Percentiles rank a stretch among this genome's conserved stretches.
phyloP scores from a whole-genome alignment of 345 rosid species.

The Angophora floribunda region DNA sequence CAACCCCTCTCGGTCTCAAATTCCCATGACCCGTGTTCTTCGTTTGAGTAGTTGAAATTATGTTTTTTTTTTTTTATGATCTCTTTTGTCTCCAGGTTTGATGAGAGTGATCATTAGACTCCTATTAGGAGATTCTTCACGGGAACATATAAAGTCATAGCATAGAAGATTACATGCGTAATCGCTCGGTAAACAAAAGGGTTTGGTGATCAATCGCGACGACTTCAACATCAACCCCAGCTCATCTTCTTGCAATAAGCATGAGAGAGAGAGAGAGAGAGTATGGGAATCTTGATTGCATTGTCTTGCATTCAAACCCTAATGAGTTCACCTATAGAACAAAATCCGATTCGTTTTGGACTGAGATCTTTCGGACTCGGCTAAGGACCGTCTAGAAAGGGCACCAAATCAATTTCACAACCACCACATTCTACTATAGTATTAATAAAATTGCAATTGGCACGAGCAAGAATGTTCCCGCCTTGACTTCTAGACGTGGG shows the following conservation, averaged over 20 bases:
- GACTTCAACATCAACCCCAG: neutral
- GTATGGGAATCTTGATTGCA: neutral
- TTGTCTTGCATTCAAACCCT: neutral
- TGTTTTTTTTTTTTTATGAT: neutral
- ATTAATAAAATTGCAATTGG: neutral
- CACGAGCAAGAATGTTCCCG: neutral
- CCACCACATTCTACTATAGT: neutral
- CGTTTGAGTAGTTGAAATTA: neutral
- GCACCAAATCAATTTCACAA: neutral
- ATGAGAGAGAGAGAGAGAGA: neutral
- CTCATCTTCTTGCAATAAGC: neutral
- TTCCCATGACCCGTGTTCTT: neutral
- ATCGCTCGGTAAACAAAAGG: neutral
- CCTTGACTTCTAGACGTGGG: neutral
- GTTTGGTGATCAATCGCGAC: neutral
- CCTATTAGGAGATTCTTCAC: neutral
- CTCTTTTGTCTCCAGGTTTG: neutral
- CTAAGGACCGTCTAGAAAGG: neutral
- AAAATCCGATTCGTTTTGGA: neutral
- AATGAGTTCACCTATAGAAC: neutral
- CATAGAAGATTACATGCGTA: neutral
- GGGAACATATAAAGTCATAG: neutral
- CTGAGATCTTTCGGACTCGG: neutral
- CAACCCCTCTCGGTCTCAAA: neutral
- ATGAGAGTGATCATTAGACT: neutral